phyloP scores from a whole-genome alignment of 805 yeast genomes.

The Dipodascus albidus region DNA sequence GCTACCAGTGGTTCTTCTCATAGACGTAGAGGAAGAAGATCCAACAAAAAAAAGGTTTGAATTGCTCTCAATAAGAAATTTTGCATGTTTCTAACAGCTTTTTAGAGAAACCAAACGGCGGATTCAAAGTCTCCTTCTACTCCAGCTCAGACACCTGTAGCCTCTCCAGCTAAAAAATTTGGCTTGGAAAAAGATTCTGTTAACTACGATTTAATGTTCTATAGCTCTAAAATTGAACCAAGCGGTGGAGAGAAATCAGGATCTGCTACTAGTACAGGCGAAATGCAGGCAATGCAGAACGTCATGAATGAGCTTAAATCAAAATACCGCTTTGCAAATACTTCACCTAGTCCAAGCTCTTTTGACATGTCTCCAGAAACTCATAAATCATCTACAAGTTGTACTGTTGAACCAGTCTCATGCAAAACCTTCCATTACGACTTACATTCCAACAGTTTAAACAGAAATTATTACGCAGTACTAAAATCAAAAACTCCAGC shows the following conservation, averaged over 20 bases:
- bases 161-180: background rate
- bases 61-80: too few species aligned
- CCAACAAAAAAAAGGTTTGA: background rate
- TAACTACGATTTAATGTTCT: background rate
- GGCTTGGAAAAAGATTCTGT: background rate
- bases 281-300: background rate
- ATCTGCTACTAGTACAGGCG: background rate
- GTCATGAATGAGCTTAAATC: background rate
- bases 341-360: background rate
- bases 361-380: background rate
- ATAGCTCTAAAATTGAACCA: background rate
- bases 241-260: background rate
- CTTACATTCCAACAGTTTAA: background rate
- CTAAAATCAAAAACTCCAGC: background rate
- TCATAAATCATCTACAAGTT: background rate
- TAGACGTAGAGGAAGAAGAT: background rate
- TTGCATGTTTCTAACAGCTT: too few species aligned
- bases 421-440: background rate
- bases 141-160: background rate
- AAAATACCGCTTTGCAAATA: background rate
- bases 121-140: background rate
- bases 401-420: background rate
- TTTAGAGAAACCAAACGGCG: background rate
- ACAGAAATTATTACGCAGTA: background rate
- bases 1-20: background rate